A percentile compares a stretch with the other conserved stretches of the same genome.
These are phyloP conservation scores for Nemania serpens DNA, from an alignment of 2,329 filamentous ascomycete genomes.

Conservation along the genomic window DNA sequence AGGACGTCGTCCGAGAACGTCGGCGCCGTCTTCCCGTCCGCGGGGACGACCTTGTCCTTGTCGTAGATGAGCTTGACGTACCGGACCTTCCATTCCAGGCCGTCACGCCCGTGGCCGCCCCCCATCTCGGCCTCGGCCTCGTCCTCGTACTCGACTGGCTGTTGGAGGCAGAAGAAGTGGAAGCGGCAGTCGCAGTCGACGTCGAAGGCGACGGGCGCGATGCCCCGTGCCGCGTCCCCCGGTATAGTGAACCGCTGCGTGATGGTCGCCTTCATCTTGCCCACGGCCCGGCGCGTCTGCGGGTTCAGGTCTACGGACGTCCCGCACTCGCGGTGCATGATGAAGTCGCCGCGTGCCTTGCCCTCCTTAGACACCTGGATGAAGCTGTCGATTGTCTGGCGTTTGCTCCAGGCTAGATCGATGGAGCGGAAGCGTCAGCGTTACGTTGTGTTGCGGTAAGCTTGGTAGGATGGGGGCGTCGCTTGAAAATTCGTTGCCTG, in stretches of 20 bases:
- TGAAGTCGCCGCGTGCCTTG: slow-evolving; percentile 57
- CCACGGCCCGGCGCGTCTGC: slow-evolving; percentile 48
- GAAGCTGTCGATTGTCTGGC: slow-evolving; percentile 50
- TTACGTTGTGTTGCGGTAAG: too few species aligned
- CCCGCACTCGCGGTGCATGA: slow-evolving; percentile 61
- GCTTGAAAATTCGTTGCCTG: too few species aligned
- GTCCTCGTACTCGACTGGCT: slow-evolving; percentile 12
- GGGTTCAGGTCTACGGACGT: slow-evolving; percentile 51
- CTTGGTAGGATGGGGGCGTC: not conserved
- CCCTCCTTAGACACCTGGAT: slow-evolving; percentile 55
- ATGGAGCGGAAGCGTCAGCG: too few species aligned
- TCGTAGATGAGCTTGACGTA: slow-evolving; percentile 56
- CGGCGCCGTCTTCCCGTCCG: slow-evolving; percentile 48
- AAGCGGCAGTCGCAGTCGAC: slow-evolving; percentile 58
- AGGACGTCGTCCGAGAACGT: slow-evolving; percentile 46
- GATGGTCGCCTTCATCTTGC: slow-evolving; percentile 60
- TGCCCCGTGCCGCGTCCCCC: slow-evolving; percentile 24
- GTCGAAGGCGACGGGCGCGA: slow-evolving; percentile 47
- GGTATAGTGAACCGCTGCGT: slow-evolving; percentile 52
- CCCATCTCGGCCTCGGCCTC: not conserved
- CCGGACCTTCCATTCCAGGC: slow-evolving; percentile 45
- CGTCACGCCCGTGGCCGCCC: not conserved
- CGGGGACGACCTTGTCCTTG: slow-evolving; percentile 54
- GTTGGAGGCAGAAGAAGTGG: slow-evolving; percentile 52
- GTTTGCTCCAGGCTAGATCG: slow-evolving; percentile 53